A percentile compares a stretch with the other conserved stretches of the same genome.
These are phyloP conservation scores for Phialophora chinensis DNA, from an alignment of 2,329 filamentous ascomycete species.

Conservation along the genomic window DNA sequence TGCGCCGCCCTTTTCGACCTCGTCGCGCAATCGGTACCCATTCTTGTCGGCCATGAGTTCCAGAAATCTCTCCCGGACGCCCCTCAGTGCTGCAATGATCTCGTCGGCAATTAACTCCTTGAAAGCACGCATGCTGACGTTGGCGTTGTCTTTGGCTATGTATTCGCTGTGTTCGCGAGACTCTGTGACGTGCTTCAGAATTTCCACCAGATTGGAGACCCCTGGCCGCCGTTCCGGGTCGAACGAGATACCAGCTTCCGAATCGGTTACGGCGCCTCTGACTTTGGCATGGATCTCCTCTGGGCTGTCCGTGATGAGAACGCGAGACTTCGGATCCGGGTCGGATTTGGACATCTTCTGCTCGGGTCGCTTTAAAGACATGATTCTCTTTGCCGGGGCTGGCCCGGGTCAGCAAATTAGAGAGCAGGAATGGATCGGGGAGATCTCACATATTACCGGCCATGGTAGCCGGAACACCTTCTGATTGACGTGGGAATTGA, in stretches of 20 bases:
- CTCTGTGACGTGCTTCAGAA: slow-evolving; percentile 72
- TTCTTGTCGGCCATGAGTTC: slow-evolving; percentile 30
- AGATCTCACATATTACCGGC: slow-evolving; percentile 70
- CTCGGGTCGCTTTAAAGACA: slow-evolving; percentile 79
- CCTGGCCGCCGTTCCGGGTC: slow-evolving; percentile 74
- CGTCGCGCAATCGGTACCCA: slow-evolving; percentile 19
- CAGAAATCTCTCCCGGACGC: slow-evolving; percentile 33
- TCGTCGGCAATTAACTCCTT: slow-evolving; percentile 69
- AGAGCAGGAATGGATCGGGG: background rate
- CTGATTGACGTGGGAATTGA: slow-evolving; percentile 73
- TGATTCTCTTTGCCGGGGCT: slow-evolving; percentile 83
- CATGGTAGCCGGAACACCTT: slow-evolving; percentile 68
- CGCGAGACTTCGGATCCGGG: slow-evolving; percentile 71
- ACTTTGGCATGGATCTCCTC: slow-evolving; percentile 72
- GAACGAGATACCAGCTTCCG: slow-evolving; percentile 69
- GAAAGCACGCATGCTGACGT: slow-evolving; percentile 61
- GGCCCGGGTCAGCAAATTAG: slow-evolving; percentile 20
- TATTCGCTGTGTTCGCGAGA: slow-evolving; percentile 49
- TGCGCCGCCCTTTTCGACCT: slow-evolving; percentile 24
- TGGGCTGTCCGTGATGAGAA: slow-evolving; percentile 76
- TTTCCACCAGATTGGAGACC: slow-evolving; percentile 83
- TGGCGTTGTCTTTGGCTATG: slow-evolving; percentile 54
- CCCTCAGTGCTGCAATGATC: slow-evolving; percentile 58
- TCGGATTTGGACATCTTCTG: slow-evolving; percentile 95
- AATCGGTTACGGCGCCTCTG: slow-evolving; percentile 77